Evolutionary conservation across 2,329 filamentous ascomycete species (phyloP).

Genomic region (Cercospora sp.): DNA sequence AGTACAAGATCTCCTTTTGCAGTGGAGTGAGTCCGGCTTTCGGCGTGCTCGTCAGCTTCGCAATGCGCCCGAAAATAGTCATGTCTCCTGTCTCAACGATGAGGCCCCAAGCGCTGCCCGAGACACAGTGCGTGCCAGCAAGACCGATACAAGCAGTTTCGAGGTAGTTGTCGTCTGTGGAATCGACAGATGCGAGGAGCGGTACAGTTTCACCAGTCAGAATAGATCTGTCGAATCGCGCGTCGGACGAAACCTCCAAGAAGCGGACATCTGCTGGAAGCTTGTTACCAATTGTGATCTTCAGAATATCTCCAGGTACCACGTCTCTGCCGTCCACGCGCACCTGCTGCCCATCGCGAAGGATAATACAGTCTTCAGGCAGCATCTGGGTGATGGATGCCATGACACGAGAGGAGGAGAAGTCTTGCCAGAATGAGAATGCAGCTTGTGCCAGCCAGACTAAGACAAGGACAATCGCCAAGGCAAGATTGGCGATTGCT

Average conservation of each 20-base stretch:
- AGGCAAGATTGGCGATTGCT: slow-evolving; percentile 66
- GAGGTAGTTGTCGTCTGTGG: slow-evolving; percentile 70
- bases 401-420: slow-evolving; percentile 76
- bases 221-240: slow-evolving; percentile 71
- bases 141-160: slow-evolving; percentile 75
- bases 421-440: slow-evolving; percentile 66
- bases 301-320: slow-evolving; percentile 70
- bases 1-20: slow-evolving; percentile 71
- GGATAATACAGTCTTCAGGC: slow-evolving; percentile 67
- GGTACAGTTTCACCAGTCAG: slow-evolving; percentile 67
- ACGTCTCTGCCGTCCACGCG: slow-evolving; percentile 51
- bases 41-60: slow-evolving; percentile 68
- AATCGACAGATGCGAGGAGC: slow-evolving; percentile 63
- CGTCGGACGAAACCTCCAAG: slow-evolving; percentile 66
- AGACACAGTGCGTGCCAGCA: slow-evolving; percentile 76
- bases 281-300: slow-evolving; percentile 70
- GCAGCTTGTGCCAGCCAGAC: slow-evolving; percentile 63
- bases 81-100: slow-evolving; percentile 71
- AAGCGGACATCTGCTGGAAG: slow-evolving; percentile 73
- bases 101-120: slow-evolving; percentile 65
- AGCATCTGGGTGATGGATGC: slow-evolving; percentile 76
- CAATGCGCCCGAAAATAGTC: slow-evolving; percentile 73
- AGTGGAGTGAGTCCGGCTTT: slow-evolving; percentile 67
- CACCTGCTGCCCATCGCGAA: slow-evolving; percentile 58
- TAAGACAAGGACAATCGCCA: slow-evolving; percentile 69